Evolutionary conservation across 2,329 filamentous ascomycete genomes (phyloP).

Genomic region (Setomelanomma holmii): DNA sequence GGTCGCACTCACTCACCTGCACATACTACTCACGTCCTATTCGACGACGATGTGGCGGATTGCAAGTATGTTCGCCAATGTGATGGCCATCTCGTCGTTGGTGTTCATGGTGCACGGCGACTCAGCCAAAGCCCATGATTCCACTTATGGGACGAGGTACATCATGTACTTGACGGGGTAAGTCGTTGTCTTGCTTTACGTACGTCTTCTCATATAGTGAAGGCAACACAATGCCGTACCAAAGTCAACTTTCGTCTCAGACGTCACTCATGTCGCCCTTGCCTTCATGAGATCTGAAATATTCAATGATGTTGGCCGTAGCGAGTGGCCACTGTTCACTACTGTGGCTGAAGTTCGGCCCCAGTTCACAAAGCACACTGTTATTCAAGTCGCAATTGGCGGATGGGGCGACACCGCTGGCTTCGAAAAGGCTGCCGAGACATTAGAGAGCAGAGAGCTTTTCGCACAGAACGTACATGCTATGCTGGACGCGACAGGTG

Average conservation of each 20-base stretch:
- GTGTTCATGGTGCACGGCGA: background rate
- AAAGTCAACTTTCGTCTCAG: conserved; percentile 15
- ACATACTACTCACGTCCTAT: background rate
- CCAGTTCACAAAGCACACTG: conserved; percentile 51
- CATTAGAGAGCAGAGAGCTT: conserved; percentile 53
- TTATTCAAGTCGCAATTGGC: conserved; percentile 69
- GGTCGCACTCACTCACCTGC: background rate
- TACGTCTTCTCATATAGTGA: background rate
- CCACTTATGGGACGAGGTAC: no score
- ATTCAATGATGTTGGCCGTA: conserved; percentile 32
- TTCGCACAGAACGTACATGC: conserved; percentile 70
- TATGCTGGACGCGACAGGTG: conserved; percentile 66
- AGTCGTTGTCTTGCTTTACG: background rate
- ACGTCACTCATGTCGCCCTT: conserved; percentile 37
- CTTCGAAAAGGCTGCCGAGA: conserved; percentile 65
- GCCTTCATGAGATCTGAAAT: conserved; percentile 41
- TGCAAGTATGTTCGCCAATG: background rate
- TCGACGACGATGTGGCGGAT: background rate
- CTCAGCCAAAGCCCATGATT: background rate
- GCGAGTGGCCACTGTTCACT: conserved; percentile 37
- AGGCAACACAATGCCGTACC: conserved; percentile 41
- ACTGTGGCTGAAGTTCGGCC: conserved; percentile 31
- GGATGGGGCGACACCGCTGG: conserved; percentile 75
- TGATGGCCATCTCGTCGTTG: background rate
- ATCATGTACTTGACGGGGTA: conserved; percentile 22